Conservation (phyloP, 2,329 filamentous ascomycete species). For the Exophiala lecanii-corni region DNA sequence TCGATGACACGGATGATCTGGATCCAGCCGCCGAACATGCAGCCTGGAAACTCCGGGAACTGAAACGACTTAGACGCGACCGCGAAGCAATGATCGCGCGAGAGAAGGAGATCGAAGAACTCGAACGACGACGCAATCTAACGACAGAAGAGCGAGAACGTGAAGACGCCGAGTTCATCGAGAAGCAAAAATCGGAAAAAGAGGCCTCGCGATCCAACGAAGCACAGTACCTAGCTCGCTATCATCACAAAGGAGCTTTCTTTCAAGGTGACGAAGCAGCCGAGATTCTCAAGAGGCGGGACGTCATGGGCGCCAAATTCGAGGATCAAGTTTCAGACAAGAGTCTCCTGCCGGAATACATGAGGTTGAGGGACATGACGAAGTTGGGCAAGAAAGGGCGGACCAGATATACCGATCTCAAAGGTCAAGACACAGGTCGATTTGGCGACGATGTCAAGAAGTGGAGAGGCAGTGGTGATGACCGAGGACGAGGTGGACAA, state of each 20-base stretch:
- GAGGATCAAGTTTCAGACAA: conserved; percentile 78
- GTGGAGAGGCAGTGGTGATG: conserved; percentile 25
- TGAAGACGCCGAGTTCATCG: conserved; percentile 76
- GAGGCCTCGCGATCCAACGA: conserved; percentile 73
- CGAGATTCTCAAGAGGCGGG: conserved; percentile 70
- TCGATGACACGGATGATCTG: conserved; percentile 83
- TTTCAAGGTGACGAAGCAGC: conserved; percentile 76
- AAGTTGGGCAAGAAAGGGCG: conserved; percentile 89
- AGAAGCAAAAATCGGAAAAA: conserved; percentile 70
- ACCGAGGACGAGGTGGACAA: conserved; percentile 22
- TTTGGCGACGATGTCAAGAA: conserved; percentile 62
- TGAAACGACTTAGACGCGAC: conserved; percentile 82
- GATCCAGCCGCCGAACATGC: conserved; percentile 85
- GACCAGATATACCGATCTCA: conserved; percentile 84
- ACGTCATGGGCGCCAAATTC: conserved; percentile 80
- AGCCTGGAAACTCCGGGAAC: conserved; percentile 89
- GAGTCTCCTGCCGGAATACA: conserved; percentile 79
- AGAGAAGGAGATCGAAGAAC: conserved; percentile 81
- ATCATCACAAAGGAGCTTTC: conserved; percentile 95
- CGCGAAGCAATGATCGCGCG: conserved; percentile 76
- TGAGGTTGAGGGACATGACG: conserved; percentile 91
- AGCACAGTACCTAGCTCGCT: conserved; percentile 89
- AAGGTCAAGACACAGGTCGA: conserved; percentile 80
- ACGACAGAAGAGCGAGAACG: conserved; percentile 78
- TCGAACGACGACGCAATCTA: conserved; percentile 81